Percentiles rank a stretch among this genome's conserved stretches.
phyloP scores from a whole-genome alignment of 352 stramenopile genomes.

The Globisporangium mamillatum region DNA sequence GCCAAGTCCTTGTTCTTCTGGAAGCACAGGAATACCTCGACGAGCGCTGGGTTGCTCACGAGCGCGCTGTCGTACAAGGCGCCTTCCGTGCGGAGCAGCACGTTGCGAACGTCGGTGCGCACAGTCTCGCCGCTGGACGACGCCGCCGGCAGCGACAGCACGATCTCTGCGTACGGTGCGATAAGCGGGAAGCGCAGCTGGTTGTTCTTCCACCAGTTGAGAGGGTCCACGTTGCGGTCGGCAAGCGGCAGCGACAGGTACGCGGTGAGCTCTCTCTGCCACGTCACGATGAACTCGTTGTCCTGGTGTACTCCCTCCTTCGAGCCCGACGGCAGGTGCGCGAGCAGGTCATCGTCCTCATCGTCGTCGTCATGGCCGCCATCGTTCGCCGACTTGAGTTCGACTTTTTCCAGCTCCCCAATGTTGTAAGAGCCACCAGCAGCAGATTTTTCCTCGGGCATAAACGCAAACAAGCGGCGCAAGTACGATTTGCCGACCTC shows the following conservation, averaged over 20 bases:
- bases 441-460: constrained; percentile 25
- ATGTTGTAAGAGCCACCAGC: constrained; percentile 19
- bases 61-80: constrained; percentile 37
- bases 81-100: constrained; percentile 59
- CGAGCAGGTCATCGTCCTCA: constrained; percentile 70
- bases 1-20: constrained; percentile 80
- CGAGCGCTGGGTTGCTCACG: constrained; percentile 43
- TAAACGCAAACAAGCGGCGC: constrained; percentile 48
- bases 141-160: constrained; percentile 64
- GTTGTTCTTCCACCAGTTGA: constrained; percentile 77
- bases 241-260: constrained; percentile 73
- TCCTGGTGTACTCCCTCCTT: constrained; percentile 43
- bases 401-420: constrained; percentile 24
- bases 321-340: constrained; percentile 56
- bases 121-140: constrained; percentile 60
- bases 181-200: constrained; percentile 78
- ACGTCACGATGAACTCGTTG: constrained; percentile 57
- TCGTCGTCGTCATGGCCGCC: constrained; percentile 45
- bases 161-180: constrained; percentile 70
- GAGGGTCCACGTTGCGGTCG: constrained; percentile 69
- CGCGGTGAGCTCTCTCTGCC: constrained; percentile 71
- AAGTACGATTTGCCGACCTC: constrained; percentile 55
- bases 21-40: constrained; percentile 79
- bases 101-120: constrained; percentile 41
- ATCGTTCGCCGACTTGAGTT: constrained; percentile 11